Evolutionary conservation across 2,329 filamentous ascomycete genomes (phyloP), one percentile per base, ranked within the genome.

Genomic region (Stromatinia cepivora): DNA sequence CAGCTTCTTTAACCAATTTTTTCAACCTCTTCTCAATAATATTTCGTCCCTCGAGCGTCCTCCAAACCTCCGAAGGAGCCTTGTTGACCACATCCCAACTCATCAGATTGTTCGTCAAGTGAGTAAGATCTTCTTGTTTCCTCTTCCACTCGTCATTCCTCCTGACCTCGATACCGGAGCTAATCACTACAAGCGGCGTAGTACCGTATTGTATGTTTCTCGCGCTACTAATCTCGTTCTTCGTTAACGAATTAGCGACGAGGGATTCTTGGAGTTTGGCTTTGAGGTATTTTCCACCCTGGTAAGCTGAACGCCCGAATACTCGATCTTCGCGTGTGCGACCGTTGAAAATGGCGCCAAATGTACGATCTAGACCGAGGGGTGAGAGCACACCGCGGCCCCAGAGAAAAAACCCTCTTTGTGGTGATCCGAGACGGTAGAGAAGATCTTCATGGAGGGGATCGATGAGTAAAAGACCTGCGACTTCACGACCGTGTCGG

Each of bases 241-340:
- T 90, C 20, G 93, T 93, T 74, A 98, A 87, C 0, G 92, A 92
- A 73, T 89, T 87, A 0, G 94, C 94, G 45, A 97, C 93, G 0
- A 98, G 84, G 73, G 90, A 94, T 82, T 99, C 95, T 80, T 99
- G 95, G 69, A 99, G 84, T 80, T 94, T 92, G 6, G 93, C 91
- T 79, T 96, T 97, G 79, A 97, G 90, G 78, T 87, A 90, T 79
- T 94, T 96, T 71, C 92, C 92, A 34, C 85, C 85, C 79, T 97
- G 92, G 77, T 93, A 90, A 0, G 93, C 88, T 7, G 89, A 88
- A 57, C 88, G 86, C 17, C 95, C 95, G 80, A 91, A 96, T 15
- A 97, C 88, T 13, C 95, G 90, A 79, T 98, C 94, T 78, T 91
- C 88, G 50, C 92, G 88, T 1, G 86, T 90, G 53, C 93, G 90